Conservation (phyloP, 257 asterid genomes). For the Fraxinus pennsylvanica region DNA sequence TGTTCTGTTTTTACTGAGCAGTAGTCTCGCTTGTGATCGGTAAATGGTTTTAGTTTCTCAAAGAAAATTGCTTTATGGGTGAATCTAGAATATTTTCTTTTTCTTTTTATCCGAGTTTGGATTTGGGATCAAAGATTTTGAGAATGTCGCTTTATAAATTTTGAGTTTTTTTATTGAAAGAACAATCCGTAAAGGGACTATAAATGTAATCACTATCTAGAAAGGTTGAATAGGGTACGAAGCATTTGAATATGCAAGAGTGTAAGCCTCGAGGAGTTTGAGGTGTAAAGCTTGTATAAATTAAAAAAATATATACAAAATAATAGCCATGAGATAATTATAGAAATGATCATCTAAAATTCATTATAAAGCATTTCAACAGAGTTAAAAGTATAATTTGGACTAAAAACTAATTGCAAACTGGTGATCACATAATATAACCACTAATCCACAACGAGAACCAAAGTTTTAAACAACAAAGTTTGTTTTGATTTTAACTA, state of each 20-base stretch:
- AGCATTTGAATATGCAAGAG: neutral
- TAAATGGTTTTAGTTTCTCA: slow-evolving; percentile 6
- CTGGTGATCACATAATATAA: neutral
- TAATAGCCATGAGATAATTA: neutral
- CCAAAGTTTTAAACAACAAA: neutral
- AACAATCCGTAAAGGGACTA: neutral
- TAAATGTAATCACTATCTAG: neutral
- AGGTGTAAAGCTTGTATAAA: neutral
- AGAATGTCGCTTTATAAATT: slow-evolving; percentile 7
- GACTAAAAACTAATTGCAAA: neutral
- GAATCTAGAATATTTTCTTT: neutral
- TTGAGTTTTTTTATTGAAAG: neutral
- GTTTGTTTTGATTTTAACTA: neutral
- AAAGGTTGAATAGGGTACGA: neutral
- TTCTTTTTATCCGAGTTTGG: slow-evolving; percentile 6
- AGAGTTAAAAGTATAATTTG: neutral
- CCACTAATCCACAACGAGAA: neutral
- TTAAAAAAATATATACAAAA: too few relatives aligned
- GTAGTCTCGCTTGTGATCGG: slow-evolving; percentile 3
- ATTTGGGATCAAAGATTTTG: slow-evolving; percentile 23
- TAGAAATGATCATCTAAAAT: neutral
- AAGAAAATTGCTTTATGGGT: slow-evolving; percentile 11
- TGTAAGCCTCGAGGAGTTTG: neutral
- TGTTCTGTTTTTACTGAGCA: neutral
- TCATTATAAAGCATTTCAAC: neutral